Conservation (phyloP, 2,329 filamentous ascomycete species). For the Sarocladium strictum region DNA sequence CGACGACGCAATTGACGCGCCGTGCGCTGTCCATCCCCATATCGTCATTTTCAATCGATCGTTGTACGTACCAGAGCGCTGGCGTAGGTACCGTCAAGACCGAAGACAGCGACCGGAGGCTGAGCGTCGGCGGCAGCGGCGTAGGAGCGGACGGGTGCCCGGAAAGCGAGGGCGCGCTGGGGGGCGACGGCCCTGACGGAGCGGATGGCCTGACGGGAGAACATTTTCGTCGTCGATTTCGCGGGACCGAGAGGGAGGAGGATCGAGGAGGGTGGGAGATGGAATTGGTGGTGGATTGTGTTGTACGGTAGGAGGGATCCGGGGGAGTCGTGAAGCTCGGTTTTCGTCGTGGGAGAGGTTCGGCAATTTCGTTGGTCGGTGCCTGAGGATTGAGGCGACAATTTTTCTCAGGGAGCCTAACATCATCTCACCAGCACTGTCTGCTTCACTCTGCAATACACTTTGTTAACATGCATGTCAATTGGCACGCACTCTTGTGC, state of each 20-base stretch:
- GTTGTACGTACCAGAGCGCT: slow-evolving; percentile 78
- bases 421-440: too few relatives aligned
- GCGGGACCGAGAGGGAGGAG: slow-evolving; percentile 7
- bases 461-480: too few relatives aligned
- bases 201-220: slow-evolving; percentile 55
- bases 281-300: slow-evolving; percentile 16
- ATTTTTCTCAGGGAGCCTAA: slow-evolving; percentile 16
- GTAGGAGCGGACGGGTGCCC: slow-evolving; percentile 66
- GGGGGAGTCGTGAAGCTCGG: slow-evolving; percentile 21
- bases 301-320: slow-evolving; percentile 10
- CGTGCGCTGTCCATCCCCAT: neutral
- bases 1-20: neutral
- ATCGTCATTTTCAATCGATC: neutral
- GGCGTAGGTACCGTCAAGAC: slow-evolving; percentile 96
- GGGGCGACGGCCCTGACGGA: slow-evolving; percentile 53
- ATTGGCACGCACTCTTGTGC: too few relatives aligned
- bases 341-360: slow-evolving; percentile 25
- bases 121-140: slow-evolving; percentile 65
- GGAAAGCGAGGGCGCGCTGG: slow-evolving; percentile 43
- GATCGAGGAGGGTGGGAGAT: slow-evolving; percentile 2
- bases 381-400: slow-evolving; percentile 34
- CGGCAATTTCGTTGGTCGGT: slow-evolving; percentile 38
- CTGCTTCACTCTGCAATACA: too few relatives aligned
- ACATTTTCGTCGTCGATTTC: slow-evolving; percentile 36
- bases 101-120: slow-evolving; percentile 87